Evolutionary conservation across 2,329 filamentous ascomycete genomes (phyloP), one percentile per base, ranked within the genome.

Genomic region (Periconia macrospinosa): DNA sequence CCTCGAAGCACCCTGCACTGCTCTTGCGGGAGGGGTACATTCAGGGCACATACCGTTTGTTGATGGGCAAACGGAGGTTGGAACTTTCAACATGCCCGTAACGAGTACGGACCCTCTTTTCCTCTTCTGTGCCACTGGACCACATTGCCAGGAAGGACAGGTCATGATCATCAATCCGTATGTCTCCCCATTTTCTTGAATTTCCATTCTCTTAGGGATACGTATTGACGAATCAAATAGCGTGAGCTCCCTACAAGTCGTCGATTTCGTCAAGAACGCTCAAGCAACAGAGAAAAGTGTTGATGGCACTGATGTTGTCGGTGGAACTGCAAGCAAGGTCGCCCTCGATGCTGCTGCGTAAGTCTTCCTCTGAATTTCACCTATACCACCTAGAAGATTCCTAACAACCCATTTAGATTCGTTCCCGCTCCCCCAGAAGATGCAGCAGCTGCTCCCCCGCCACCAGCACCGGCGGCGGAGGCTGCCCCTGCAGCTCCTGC

Each of bases 81-180:
- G 68, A 6, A 69, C 66, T 1, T 71, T 71, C 59, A 70, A 65
- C 43, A 63, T 70, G 62, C 62, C 63, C 0, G 59, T 71, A 2
- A 62, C 66, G 3, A 65, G 50, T 30, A 61, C 67, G 0, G 65
- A 68, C 2, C 59, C 67, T 2, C 68, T 71, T 56, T 70, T 69
- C 46, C 20, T 71, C 47, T 71, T 67, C 52, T 70, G 68, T 45
- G 65, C 65, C 1, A 70, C 68, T 0, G 65, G 65, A 9, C 67
- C 67, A 3, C 67, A 70, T 56, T 70, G 67, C 20, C 67, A 70
- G 46, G 40, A 57, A 6, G 67, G 66, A 3, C 65, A 68, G 42
- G 62, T 68, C 27, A 69, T 69, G 65, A 53, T 68, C 9, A 52
- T 69, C 10, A 68, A 68, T 40, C 56, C 66, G 50, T 63, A 55